Base-by-base conservation (phyloP, 1,139 yeast genomes). In the Geotrichum australiense region DNA sequence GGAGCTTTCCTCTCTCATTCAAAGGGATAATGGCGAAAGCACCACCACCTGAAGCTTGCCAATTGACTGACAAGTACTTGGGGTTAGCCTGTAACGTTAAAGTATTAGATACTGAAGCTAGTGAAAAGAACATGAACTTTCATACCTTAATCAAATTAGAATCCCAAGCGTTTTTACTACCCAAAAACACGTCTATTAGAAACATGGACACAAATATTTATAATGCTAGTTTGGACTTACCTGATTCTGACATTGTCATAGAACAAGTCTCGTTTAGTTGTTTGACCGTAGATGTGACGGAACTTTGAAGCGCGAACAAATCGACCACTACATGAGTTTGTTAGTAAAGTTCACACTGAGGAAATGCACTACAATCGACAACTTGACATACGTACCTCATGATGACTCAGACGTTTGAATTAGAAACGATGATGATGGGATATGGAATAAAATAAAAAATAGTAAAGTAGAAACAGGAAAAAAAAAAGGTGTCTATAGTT, bases 11-110 rank as follows among this genome's bases (percentile, higher is more conserved):
- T 15, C 77, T 80, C 62, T 89, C 96, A 7, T 62, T 58, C 23
- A 85, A 68, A 1, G 98, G 98, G 44, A 91, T 78, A 12, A 91
- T 82, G 1, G 95, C 96, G 69, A 91, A 89, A 0, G 97, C 93
- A 42, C 98, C 98, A 49, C 97, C 97, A 34, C 97, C 97, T 5
- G 94, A 81, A 16, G 96, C 73, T 48, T 85, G 87, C 96, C 96
- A 87, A 62, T 86, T 87, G 48, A 86, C 83, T 0, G 96, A 73
- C 30, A 91, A 65, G 57, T 76, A 91, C 62, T 82, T 80, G 25
- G 96, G 93, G 60, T 91, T 91, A 50, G 78, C 74, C 64, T 64
- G 38, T 16, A 15, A 18, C 23, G 6, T n/a, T 23, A 24, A 89
- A 91, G 50, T 23, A 8, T n/a, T n/a, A n/a, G n/a, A n/a, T n/a